Conservation (phyloP, 2,329 filamentous ascomycete genomes). For the Tolypocladium tropicale region DNA sequence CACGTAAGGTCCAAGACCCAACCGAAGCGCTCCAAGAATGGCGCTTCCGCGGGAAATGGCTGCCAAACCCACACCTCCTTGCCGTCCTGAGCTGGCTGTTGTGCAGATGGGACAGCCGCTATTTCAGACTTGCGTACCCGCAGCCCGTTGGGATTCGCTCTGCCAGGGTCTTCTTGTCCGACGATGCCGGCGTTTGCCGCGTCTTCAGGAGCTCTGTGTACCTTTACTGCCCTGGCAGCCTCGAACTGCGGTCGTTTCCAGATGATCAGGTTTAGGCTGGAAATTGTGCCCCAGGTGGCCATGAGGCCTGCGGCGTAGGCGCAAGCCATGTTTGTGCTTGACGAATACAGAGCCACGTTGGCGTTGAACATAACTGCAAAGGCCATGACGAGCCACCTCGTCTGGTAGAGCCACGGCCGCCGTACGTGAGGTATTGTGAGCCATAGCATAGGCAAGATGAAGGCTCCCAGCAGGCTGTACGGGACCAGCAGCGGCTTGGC, state of each 20-base stretch:
- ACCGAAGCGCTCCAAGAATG: conserved; percentile 37
- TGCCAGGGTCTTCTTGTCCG: not conserved
- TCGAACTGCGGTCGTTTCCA: conserved; percentile 47
- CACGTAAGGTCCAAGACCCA: conserved; percentile 47
- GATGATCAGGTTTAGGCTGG: conserved; percentile 37
- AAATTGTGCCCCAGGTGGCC: conserved; percentile 39
- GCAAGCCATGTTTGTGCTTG: conserved; percentile 40
- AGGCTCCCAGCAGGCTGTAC: conserved; percentile 34
- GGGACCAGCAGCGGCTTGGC: conserved; percentile 41
- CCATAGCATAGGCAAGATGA: conserved; percentile 42
- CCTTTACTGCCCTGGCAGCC: conserved; percentile 36
- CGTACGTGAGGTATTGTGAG: conserved; percentile 43
- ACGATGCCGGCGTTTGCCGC: not conserved
- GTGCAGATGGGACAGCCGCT: not conserved
- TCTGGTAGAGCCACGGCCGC: conserved; percentile 38
- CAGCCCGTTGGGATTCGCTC: conserved; percentile 4
- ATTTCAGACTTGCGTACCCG: conserved; percentile 9
- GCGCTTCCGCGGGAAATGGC: conserved; percentile 39
- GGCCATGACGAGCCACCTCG: conserved; percentile 37
- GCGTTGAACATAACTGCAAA: conserved; percentile 32
- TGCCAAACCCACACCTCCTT: conserved; percentile 49
- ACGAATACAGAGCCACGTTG: conserved; percentile 28
- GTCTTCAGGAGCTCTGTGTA: not conserved
- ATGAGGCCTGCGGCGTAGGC: conserved; percentile 42
- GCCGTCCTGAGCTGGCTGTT: conserved; percentile 1